Evolutionary conservation across 257 asterid genomes (phyloP).

Genomic region (Gentiana macrophylla): DNA sequence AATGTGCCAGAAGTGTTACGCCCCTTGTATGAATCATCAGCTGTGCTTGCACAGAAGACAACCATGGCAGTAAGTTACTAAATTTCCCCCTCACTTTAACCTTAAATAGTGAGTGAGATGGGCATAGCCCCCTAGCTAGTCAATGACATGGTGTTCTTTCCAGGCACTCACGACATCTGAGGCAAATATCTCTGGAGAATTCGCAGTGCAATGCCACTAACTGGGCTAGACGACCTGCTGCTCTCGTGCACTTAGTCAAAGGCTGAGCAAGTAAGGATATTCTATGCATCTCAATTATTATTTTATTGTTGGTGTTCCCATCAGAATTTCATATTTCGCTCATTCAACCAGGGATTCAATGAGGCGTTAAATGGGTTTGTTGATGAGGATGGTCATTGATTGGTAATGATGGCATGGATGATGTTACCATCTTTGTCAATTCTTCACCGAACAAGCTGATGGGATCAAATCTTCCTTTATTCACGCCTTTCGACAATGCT

Average conservation of each 20-base stretch:
- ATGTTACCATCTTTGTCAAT: conserved; percentile 66
- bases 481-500: conserved; percentile 46
- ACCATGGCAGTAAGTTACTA: conserved; percentile 59
- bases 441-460: conserved; percentile 70
- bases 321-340: background rate
- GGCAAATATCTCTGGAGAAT: conserved; percentile 75
- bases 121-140: background rate
- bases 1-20: conserved; percentile 89
- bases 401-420: conserved; percentile 69
- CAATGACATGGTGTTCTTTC: conserved; percentile 1
- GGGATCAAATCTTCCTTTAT: conserved; percentile 64
- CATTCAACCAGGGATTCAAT: conserved; percentile 56
- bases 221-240: conserved; percentile 91
- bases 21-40: conserved; percentile 74
- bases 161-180: conserved; percentile 85
- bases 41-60: conserved; percentile 65
- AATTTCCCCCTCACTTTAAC: background rate
- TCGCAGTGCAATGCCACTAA: conserved; percentile 58
- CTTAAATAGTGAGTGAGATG: background rate
- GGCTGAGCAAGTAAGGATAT: conserved; percentile 59
- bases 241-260: conserved; percentile 74
- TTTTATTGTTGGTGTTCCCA: background rate
- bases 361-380: conserved; percentile 77
- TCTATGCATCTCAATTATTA: background rate
- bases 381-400: conserved; percentile 78